Evolutionary conservation across 2,329 filamentous ascomycete species (phyloP), one percentile per base, ranked within the genome.

Genomic region (Trichoderma semiorbis): DNA sequence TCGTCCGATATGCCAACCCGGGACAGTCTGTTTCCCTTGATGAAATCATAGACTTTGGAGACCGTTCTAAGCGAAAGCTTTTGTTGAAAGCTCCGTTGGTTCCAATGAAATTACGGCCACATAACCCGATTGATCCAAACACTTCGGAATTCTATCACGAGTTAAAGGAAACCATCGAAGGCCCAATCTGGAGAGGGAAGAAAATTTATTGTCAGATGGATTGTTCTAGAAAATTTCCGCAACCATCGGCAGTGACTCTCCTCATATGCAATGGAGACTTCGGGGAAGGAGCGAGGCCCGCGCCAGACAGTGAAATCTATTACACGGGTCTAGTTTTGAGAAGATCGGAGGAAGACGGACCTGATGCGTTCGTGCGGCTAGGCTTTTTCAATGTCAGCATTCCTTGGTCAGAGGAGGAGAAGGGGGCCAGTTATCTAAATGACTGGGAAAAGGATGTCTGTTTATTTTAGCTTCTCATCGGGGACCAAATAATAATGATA

Each of bases 301-400:
- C n/a, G 5, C n/a, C 1, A 6, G 10, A 12, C 4, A 21, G 8
- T 2, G 10, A 0, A 50, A n/a, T 50, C 21, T 1, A 0, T 12
- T 53, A 53, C 6, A 14, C 2, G 21, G 47, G 47, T 53, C 5
- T 53, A 14, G 5, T 53, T 0, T 21, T 53, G 47, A 14, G 11
- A 24, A 24, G 11, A 21, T 53, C 47, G 6, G 47, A 53, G 47
- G n/a, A 24, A 53, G 47, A 53, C 2, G 11, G 47, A 2, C 21
- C n/a, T 7, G 2, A 24, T 21, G 47, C n/a, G 11, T 53, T 24
- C 11, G 47, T 24, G 47, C 47, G 47, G 6, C n/a, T 53, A 12
- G 47, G 21, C 0, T 1, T 1, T 24, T 53, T 53, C 11, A 12
- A 3, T 0, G 11, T 14, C 8, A 3, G 0, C 11, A 24, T 53